phyloP scores from a whole-genome alignment of 1,139 yeast species.

The Ogataea hybrid region DNA sequence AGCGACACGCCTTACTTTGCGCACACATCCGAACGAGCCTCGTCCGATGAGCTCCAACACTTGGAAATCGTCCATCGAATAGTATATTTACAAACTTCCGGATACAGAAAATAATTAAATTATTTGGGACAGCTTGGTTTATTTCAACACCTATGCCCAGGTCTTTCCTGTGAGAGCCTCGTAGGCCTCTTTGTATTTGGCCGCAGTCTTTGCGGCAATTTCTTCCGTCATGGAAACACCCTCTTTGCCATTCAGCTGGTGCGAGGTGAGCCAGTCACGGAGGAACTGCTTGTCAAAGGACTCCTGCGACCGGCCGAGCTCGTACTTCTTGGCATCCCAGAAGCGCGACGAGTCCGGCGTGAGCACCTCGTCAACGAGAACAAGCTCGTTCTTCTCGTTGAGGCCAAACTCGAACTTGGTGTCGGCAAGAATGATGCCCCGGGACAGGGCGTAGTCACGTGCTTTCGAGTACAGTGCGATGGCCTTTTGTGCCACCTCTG shows the following conservation, averaged over 20 bases:
- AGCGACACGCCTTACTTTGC: constrained; percentile 60
- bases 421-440: constrained; percentile 94
- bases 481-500: constrained; percentile 57
- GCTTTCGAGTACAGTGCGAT: constrained; percentile 76
- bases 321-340: constrained; percentile 74
- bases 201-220: constrained; percentile 63
- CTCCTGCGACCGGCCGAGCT: constrained; percentile 78
- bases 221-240: constrained; percentile 81
- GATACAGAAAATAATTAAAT: constrained; percentile 7
- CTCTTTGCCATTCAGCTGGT: constrained; percentile 73
- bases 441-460: constrained; percentile 75
- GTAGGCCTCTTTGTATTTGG: constrained; percentile 85
- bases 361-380: constrained; percentile 92
- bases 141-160: constrained; percentile 39
- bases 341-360: constrained; percentile 98
- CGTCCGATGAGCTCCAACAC: constrained; percentile 87
- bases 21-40: constrained; percentile 93
- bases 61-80: constrained; percentile 46
- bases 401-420: constrained; percentile 97
- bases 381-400: constrained; percentile 61
- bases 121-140: not conserved
- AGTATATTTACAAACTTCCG: constrained; percentile 8
- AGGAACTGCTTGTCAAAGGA: constrained; percentile 94
- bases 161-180: constrained; percentile 76
- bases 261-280: constrained; percentile 90